Evolutionary conservation across 345 rosid species (phyloP), one percentile per base, ranked within the genome.

Genomic region (Cardamine chenopodiifolia): DNA sequence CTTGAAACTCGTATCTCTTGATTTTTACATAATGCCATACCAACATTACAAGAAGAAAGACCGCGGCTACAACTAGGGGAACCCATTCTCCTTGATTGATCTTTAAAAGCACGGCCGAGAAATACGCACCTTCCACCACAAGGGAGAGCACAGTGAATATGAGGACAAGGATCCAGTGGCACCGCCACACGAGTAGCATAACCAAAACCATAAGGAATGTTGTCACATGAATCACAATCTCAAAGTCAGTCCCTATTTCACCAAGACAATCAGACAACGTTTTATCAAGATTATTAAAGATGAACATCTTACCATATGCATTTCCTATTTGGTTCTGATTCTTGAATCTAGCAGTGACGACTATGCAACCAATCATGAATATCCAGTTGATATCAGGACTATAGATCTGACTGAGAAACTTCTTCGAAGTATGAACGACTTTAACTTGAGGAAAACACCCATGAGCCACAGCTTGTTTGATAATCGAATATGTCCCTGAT

Each of bases 51-150:
- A 90, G 9, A 28, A 90, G 85, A 82, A 86, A 88, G 56, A 81
- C 77, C n/a, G 86, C 85, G 2, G 89, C 89, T 44, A 86, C 82
- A 60, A 81, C 86, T 2, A 89, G 89, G 9, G 92, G 90, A 57
- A 89, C 90, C 96, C 96, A 89, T 32, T 92, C 96, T 45, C 96
- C 92, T 80, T 82, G 87, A 59, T 90, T 75, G 10, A 90, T 64
- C 84, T 90, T 90, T 72, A 88, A 82, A 23, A 90, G 78, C 50
- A 90, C 85, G 0, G 96, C 88, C 22, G 87, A 86, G 63, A 90
- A 79, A 80, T 88, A 90, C 0, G 90, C 75, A 48, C 87, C 72
- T 75, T 90, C 96, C 22, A 90, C 83, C 11, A 76, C 63, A 23
- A 88, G 70, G 10, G 92, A 86, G 34, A 85, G 72, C 6, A 77